Base-by-base conservation (phyloP, 441 rosid species). In the Jatropha multifida region DNA sequence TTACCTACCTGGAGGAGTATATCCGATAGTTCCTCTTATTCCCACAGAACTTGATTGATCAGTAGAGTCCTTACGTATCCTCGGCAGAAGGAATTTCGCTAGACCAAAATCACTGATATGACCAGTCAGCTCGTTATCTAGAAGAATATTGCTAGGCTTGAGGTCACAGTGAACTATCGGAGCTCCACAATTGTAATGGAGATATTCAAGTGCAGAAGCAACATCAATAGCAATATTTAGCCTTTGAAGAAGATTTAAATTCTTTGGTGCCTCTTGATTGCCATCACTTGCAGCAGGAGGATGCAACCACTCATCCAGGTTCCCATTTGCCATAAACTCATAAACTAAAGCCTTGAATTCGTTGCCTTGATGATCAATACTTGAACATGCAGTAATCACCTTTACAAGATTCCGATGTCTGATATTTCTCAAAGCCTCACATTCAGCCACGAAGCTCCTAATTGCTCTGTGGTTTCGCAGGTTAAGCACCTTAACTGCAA, bases 1-100 rank as follows among this genome's bases (percentile, higher is more conserved):
- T 38, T 17, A 64, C 68, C 68, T 17, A 64, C 68, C 68, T 38
- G 68, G 68, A 38, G 68, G 68, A 6, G 46, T 17, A 64, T 64
- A 64, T 5, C 68, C 48, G 40, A 46, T 48, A 13, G 46, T 49
- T 17, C 65, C n/a, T 52, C 13, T 15, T n/a, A 74, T 55, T 74
- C 68, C 68, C 14, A 64, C 11, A 38, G 46, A 37, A 40, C 68
- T 64, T 7, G 20, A 38, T 64, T 37, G 68, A 37, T 40, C 15
- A 38, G n/a, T 10, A 64, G 46, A 58, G 2, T 58, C 4, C 11
- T 23, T 7, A 0, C 9, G 62, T 2, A 55, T 62, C 7, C 5
- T 17, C 10, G 40, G 5, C 20, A 17, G 18, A 32, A 38, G 44
- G 11, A 64, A 64, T 64, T 64, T 64, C 7, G 68, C 68, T 64